Evolutionary conservation across 257 asterid genomes (phyloP), one percentile per base, ranked within the genome.

Genomic region (Solanum stenotomum): DNA sequence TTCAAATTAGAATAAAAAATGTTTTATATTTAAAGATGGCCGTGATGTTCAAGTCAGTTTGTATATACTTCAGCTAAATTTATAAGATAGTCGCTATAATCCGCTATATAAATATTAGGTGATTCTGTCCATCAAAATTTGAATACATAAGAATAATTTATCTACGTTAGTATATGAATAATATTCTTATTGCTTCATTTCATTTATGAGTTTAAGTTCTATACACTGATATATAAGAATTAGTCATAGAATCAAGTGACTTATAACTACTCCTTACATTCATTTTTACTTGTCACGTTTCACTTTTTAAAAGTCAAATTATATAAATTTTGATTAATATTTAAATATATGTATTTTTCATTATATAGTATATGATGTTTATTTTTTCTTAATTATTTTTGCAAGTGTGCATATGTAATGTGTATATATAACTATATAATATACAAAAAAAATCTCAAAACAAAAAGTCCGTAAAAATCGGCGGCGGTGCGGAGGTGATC

Each of bases 91-190:
- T 6, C 10, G 0, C 1, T 68, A 27, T 14, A 68, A 3, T 33
- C 0, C 5, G 4, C 22, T 5, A 27, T 7, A 68, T 1, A 27
- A 27, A 0, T 27, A 27, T 27, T 2, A 7, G 1, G 4, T 13
- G 0, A 27, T 14, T 68, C 0, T 68, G 4, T 29, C 18, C 5
- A 13, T 27, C 23, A 29, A 68, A 0, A 68, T 12, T 29, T 68
- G 9, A 13, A 65, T 13, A 68, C 2, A 68, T 12, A 13, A 12
- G 2, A 68, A 68, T 13, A 27, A 1, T 68, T 27, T 52, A 56
- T 18, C 65, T 0, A 56, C 1, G 18, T 5, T 14, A 3, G 4
- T 29, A 29, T 68, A 0, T 68, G 1, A 68, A 68, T 14, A 68
- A 27, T 68, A 25, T 68, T 68, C 37, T 29, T 14, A 0, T 56